Evolutionary conservation across 2,329 filamentous ascomycete genomes (phyloP).

Genomic region (Fusarium sororula): DNA sequence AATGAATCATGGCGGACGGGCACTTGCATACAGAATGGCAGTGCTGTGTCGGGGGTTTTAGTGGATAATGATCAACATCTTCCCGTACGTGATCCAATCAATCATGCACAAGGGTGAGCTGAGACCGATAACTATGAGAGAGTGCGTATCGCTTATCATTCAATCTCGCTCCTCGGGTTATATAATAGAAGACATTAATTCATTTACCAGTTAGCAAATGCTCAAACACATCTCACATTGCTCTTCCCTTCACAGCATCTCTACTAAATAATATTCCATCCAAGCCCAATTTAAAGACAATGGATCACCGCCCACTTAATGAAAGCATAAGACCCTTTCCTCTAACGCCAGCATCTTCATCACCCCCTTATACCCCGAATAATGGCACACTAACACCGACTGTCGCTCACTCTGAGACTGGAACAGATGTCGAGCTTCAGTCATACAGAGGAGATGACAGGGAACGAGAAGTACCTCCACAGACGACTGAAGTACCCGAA

Average conservation of each 20-base stretch:
- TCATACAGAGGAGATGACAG: not conserved
- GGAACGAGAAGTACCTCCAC: not conserved
- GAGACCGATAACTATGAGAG: not conserved
- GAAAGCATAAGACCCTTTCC: not conserved
- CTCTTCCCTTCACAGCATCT: not conserved
- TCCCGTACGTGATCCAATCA: not conserved
- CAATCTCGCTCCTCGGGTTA: not conserved
- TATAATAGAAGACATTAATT: not conserved
- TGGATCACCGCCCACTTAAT: not conserved
- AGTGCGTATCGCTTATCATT: not conserved
- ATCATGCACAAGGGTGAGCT: not conserved
- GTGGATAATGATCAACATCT: not conserved
- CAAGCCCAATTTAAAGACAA: rapidly evolving
- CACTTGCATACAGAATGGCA: not conserved
- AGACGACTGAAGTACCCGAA: rapidly evolving
- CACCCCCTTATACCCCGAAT: not conserved
- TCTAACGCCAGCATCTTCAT: not conserved
- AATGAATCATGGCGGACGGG: not conserved
- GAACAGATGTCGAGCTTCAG: not conserved
- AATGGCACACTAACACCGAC: not conserved
- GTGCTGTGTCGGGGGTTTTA: not conserved
- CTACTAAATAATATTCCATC: too few relatives aligned
- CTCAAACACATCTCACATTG: not conserved
- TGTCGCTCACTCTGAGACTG: not conserved
- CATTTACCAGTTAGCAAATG: not conserved